A percentile compares a stretch with the other conserved stretches of the same genome.
Conservation (phyloP, 768 basidiomycete genomes). For the Amanita phalloides region DNA sequence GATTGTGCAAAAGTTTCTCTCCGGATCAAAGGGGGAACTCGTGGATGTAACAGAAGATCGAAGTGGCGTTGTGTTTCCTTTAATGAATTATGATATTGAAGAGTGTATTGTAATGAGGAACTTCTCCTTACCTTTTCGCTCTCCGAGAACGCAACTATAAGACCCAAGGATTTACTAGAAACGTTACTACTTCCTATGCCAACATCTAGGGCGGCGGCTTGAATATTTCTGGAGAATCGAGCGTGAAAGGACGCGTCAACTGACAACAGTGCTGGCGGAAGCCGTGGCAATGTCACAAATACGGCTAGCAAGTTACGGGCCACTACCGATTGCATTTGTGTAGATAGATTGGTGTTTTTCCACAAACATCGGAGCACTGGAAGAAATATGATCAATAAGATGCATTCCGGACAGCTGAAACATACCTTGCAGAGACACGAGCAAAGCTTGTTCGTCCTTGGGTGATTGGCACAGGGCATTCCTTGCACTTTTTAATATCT, state of each 20-base stretch:
- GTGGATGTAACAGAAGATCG: conserved; percentile 67
- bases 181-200: conserved; percentile 42
- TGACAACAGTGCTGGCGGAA: conserved; percentile 45
- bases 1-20: conserved; percentile 53
- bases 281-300: conserved; percentile 43
- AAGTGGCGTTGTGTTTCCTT: conserved; percentile 24
- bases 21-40: conserved; percentile 65
- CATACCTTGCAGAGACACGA: conserved; percentile 51
- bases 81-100: background rate
- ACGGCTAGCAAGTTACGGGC: conserved; percentile 48
- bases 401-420: background rate
- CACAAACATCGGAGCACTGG: conserved; percentile 42
- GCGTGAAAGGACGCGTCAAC: conserved; percentile 37
- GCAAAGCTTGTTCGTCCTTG: conserved; percentile 40
- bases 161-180: conserved; percentile 50
- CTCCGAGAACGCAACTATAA: conserved; percentile 33
- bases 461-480: conserved; percentile 35
- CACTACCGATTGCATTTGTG: conserved; percentile 46
- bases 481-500: conserved; percentile 44
- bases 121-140: background rate
- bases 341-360: conserved; percentile 37
- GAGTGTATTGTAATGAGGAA: background rate
- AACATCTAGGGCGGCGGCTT: conserved; percentile 35
- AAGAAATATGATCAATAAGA: background rate
- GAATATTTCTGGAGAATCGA: conserved; percentile 33